These are phyloP conservation scores for Antitrichia curtipendula DNA, from an alignment of 225 moss, liverwort and hornwort species.

Conservation along the genomic window DNA sequence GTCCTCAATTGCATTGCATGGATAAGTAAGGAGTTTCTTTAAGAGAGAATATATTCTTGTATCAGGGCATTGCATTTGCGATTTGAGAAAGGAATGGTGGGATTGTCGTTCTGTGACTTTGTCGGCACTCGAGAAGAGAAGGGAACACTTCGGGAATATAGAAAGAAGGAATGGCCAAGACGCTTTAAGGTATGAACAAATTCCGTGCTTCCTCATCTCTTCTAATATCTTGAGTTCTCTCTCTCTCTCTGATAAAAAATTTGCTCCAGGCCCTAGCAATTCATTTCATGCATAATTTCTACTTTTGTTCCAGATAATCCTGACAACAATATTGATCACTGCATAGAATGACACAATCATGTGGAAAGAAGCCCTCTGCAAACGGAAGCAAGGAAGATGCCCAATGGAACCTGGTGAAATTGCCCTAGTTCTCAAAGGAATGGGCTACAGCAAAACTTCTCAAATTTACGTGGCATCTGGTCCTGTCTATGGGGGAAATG, in stretches of 20 bases:
- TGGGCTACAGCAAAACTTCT: slow-evolving; percentile 25
- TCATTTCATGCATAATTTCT: not conserved
- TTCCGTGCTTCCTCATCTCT: not conserved
- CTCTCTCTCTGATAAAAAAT: not conserved
- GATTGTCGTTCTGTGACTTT: slow-evolving; percentile 42
- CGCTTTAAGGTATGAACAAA: slow-evolving; percentile 11
- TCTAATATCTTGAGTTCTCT: not conserved
- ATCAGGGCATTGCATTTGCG: slow-evolving; percentile 45
- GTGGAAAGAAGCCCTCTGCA: slow-evolving; percentile 38
- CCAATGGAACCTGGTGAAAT: slow-evolving; percentile 47
- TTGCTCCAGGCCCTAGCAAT: not conserved
- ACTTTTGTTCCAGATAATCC: not conserved
- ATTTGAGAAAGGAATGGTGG: slow-evolving; percentile 57
- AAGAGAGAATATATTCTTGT: not conserved
- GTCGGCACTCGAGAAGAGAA: slow-evolving; percentile 31
- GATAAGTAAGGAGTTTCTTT: not conserved
- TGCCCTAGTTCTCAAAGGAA: slow-evolving; percentile 30
- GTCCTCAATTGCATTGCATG: not conserved
- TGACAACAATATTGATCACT: not conserved
- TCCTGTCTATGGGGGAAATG: slow-evolving; percentile 17
- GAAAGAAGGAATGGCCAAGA: slow-evolving; percentile 42
- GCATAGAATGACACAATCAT: slow-evolving; percentile 20
- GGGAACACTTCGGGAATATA: not conserved
- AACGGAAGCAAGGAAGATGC: slow-evolving; percentile 52
- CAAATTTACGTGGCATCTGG: slow-evolving; percentile 54